phyloP scores from a whole-genome alignment of 1,139 yeast species.

The Petasospora rhodanensis region DNA sequence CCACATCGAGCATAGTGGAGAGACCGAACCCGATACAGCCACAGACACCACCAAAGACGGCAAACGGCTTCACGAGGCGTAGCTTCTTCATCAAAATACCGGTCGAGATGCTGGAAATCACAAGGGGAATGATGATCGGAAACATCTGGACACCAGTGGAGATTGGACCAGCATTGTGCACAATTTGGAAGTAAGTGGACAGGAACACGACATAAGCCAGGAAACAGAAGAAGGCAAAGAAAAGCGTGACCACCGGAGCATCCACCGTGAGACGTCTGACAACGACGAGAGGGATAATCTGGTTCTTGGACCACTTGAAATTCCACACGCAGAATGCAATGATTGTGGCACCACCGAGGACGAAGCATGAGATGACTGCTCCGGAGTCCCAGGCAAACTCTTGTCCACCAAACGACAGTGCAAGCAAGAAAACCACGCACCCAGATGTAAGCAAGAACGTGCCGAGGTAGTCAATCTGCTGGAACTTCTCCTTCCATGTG shows the following conservation, averaged over 20 bases:
- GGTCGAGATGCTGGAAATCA: slow-evolving; percentile 39
- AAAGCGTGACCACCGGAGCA: slow-evolving; percentile 31
- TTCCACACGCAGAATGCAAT: slow-evolving; percentile 45
- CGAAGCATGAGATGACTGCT: slow-evolving; percentile 49
- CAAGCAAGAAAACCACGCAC: slow-evolving; percentile 42
- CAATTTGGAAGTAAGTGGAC: slow-evolving; percentile 54
- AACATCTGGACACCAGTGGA: slow-evolving; percentile 55
- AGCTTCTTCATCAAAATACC: slow-evolving; percentile 46
- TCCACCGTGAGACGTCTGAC: slow-evolving; percentile 23
- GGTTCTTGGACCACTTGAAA: slow-evolving; percentile 39
- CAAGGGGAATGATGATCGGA: slow-evolving; percentile 49
- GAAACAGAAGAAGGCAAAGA: slow-evolving; percentile 43
- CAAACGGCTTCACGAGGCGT: slow-evolving; percentile 44
- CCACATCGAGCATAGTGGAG: slow-evolving; percentile 36
- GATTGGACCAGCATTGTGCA: slow-evolving; percentile 42
- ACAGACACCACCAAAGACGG: slow-evolving; percentile 38
- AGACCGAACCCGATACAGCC: slow-evolving; percentile 53
- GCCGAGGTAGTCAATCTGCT: slow-evolving; percentile 46
- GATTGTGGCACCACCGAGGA: slow-evolving; percentile 45
- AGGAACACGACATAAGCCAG: slow-evolving; percentile 41
- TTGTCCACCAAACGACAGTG: slow-evolving; percentile 48
- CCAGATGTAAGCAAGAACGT: slow-evolving; percentile 39
- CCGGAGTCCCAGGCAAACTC: slow-evolving; percentile 49
- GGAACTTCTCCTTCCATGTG: slow-evolving; percentile 37
- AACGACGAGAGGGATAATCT: slow-evolving; percentile 43